Conservation (phyloP, 1,284 basidiomycete genomes). For the Pascua guehoae region DNA sequence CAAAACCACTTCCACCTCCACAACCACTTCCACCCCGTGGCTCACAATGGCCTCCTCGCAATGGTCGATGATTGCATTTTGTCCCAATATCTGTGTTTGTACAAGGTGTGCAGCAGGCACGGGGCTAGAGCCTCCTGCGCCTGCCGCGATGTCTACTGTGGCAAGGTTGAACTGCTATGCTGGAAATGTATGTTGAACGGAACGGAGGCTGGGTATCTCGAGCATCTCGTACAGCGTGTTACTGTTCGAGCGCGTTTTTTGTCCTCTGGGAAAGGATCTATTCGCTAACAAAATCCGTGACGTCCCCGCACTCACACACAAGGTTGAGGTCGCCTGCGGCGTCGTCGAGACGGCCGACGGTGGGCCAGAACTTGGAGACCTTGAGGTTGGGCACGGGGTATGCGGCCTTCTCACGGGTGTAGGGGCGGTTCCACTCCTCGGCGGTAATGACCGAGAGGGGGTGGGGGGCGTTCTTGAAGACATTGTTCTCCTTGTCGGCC, state of each 20-base stretch:
- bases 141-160: too few species aligned
- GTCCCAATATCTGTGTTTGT: too few species aligned
- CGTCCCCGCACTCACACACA: constrained; percentile 78
- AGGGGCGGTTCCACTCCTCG: constrained; percentile 81
- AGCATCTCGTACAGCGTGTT: neutral
- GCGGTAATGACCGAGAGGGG: constrained; percentile 72
- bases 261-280: neutral
- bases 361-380: constrained; percentile 91
- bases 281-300: too few species aligned
- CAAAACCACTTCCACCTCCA: too few species aligned
- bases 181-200: neutral
- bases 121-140: too few species aligned
- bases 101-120: too few species aligned
- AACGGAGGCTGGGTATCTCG: neutral
- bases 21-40: too few species aligned
- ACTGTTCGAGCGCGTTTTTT: neutral
- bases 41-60: too few species aligned
- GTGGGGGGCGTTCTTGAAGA: constrained; percentile 92
- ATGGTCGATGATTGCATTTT: too few species aligned
- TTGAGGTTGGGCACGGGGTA: constrained; percentile 75
- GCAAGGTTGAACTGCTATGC: neutral
- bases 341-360: constrained; percentile 84
- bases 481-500: constrained; percentile 75
- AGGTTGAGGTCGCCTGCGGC: constrained; percentile 50
- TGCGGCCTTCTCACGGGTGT: constrained; percentile 76